These are phyloP conservation scores for Cubamyces lactineus DNA, from an alignment of 768 basidiomycete species.

Conservation along the genomic window DNA sequence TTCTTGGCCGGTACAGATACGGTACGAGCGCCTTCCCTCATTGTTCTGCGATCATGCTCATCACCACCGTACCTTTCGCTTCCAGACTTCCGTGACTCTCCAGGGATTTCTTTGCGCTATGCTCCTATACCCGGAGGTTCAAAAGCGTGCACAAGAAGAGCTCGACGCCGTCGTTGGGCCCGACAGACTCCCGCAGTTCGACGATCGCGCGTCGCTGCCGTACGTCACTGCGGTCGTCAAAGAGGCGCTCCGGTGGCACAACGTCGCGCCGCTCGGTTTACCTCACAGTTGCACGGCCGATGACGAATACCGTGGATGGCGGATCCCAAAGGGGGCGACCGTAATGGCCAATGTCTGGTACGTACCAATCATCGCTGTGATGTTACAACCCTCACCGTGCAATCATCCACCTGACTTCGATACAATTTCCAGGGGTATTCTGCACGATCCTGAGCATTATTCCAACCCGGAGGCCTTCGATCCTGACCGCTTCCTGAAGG, in stretches of 20 bases:
- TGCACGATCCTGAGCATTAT: conserved; percentile 50
- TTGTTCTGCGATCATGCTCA: no score
- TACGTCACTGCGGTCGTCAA: conserved; percentile 31
- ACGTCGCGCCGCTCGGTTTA: conserved; percentile 34
- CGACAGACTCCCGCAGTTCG: conserved; percentile 26
- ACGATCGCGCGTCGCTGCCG: conserved; percentile 24
- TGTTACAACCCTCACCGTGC: no score
- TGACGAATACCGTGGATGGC: conserved; percentile 15
- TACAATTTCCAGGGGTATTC: conserved; percentile 45
- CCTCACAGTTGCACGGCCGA: conserved; percentile 26
- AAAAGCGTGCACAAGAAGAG: conserved; percentile 32
- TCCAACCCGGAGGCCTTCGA: conserved; percentile 52
- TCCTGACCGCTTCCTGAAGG: conserved; percentile 50
- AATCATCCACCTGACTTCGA: no score
- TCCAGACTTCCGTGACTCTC: no score
- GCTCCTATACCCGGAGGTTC: conserved; percentile 37
- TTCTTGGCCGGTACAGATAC: no score
- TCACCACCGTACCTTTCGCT: no score
- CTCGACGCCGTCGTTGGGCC: conserved; percentile 33
- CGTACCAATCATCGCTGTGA: background rate
- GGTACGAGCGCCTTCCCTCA: no score
- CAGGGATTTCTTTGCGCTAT: conserved; percentile 37
- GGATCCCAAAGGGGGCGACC: no score
- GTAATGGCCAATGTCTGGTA: conserved; percentile 16
- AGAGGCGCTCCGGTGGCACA: conserved; percentile 39